Evolutionary conservation across 2,329 filamentous ascomycete genomes (phyloP).

Genomic region (Claviceps sp.): DNA sequence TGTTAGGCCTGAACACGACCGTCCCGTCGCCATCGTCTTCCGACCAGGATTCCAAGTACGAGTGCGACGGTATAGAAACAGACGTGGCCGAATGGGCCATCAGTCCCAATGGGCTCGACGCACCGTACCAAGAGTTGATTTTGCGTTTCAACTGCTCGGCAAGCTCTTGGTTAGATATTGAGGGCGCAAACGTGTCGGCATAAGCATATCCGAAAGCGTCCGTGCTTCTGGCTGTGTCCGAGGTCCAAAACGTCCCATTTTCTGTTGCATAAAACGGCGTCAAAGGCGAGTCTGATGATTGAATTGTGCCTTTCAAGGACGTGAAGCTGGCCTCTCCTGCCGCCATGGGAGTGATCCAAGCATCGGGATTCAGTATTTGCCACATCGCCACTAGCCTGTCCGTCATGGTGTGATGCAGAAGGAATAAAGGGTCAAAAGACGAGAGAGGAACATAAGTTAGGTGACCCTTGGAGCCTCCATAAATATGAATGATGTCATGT

Average conservation of each 20-base stretch:
- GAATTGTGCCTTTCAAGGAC: conserved; percentile 36
- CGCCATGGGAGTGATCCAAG: conserved; percentile 46
- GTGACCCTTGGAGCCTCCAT: conserved; percentile 48
- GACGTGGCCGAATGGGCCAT: conserved; percentile 3
- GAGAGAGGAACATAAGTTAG: conserved; percentile 60
- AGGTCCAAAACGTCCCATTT: conserved; percentile 54
- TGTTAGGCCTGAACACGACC: conserved; percentile 11
- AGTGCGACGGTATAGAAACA: background rate
- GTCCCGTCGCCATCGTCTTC: background rate
- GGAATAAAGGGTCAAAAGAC: conserved; percentile 69
- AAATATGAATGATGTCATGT: conserved; percentile 49
- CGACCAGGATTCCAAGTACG: background rate
- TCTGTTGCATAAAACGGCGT: conserved; percentile 51
- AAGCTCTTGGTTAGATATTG: conserved; percentile 13
- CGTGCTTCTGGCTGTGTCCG: conserved; percentile 44
- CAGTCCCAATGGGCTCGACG: conserved; percentile 16
- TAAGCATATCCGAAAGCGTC: conserved; percentile 63
- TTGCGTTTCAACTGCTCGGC: conserved; percentile 23
- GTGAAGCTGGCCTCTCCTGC: conserved; percentile 49
- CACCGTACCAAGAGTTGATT: conserved; percentile 39
- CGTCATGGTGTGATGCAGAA: conserved; percentile 62
- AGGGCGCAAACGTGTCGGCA: conserved; percentile 36
- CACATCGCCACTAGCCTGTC: conserved; percentile 67
- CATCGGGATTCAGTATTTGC: conserved; percentile 58
- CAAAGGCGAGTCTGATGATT: conserved; percentile 43